A percentile compares a stretch with the other conserved stretches of the same genome.
Conservation (phyloP, 2,329 filamentous ascomycete genomes). For the Fusarium nurragi region DNA sequence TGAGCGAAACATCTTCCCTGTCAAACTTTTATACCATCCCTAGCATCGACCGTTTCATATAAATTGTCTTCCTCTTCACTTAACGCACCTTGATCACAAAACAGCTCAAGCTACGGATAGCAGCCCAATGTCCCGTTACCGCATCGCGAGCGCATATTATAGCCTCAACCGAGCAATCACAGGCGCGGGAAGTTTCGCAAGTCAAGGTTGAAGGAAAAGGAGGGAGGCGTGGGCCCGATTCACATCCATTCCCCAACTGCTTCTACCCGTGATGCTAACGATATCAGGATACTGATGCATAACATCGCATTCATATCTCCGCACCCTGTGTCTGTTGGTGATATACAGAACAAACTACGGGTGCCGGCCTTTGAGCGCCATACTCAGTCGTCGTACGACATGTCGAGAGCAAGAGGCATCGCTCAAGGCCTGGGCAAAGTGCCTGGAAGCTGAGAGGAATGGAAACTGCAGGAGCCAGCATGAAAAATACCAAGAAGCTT, state of each 20-base stretch:
- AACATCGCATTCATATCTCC: neutral
- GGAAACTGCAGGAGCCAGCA: slow-evolving; percentile 16
- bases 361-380: slow-evolving; percentile 12
- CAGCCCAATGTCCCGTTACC: neutral
- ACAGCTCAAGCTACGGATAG: neutral
- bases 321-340: slow-evolving; percentile 2
- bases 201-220: neutral
- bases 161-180: neutral
- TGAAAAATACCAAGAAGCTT: slow-evolving; percentile 6
- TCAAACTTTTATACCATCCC: neutral
- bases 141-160: neutral
- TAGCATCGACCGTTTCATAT: slow-evolving; percentile 5
- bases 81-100: neutral
- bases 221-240: neutral
- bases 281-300: slow-evolving; percentile 6
- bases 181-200: neutral
- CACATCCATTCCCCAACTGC: slow-evolving; percentile 16
- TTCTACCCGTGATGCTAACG: slow-evolving; percentile 15
- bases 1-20: neutral
- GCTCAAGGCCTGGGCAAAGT: neutral
- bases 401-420: neutral
- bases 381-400: slow-evolving; percentile 19
- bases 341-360: slow-evolving; percentile 2
- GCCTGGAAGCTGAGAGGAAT: slow-evolving; percentile 14
- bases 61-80: neutral